Evolutionary conservation across 331 rosid species (phyloP).

Genomic region (Malus hybrid): DNA sequence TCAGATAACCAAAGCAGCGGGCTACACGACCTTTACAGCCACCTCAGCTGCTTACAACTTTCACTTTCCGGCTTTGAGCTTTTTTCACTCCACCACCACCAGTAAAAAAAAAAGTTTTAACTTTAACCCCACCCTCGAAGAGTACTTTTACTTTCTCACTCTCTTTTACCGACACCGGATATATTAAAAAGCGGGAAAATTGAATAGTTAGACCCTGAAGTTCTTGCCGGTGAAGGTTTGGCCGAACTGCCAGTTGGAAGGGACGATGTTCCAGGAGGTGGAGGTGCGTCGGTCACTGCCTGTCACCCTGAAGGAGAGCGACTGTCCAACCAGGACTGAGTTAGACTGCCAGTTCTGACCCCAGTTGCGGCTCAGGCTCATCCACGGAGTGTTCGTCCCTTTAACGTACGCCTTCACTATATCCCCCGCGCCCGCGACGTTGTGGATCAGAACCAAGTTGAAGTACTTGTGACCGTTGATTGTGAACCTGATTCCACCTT

Average conservation of each 20-base stretch:
- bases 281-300: constrained; percentile 64
- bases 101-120: background rate
- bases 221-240: constrained; percentile 75
- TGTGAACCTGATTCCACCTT: constrained; percentile 75
- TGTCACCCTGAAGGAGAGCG: constrained; percentile 74
- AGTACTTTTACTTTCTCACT: background rate
- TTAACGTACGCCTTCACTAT: constrained; percentile 51
- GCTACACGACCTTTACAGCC: constrained; percentile 42
- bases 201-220: constrained; percentile 35
- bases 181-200: background rate
- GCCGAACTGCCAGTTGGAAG: constrained; percentile 76
- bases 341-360: constrained; percentile 92
- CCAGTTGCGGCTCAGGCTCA: constrained; percentile 80
- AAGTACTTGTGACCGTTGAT: constrained; percentile 75
- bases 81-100: background rate
- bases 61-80: background rate
- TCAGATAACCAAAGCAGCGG: constrained; percentile 50
- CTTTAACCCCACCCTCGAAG: background rate
- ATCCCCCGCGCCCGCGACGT: constrained; percentile 97
- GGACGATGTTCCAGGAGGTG: constrained; percentile 65
- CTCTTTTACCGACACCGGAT: background rate
- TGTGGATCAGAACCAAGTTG: constrained; percentile 67
- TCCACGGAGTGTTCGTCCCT: constrained; percentile 64
- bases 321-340: constrained; percentile 56
- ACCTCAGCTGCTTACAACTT: constrained; percentile 47